These are phyloP conservation scores for Venturia effusa DNA, from an alignment of 2,329 filamentous ascomycete genomes.

Conservation along the genomic window DNA sequence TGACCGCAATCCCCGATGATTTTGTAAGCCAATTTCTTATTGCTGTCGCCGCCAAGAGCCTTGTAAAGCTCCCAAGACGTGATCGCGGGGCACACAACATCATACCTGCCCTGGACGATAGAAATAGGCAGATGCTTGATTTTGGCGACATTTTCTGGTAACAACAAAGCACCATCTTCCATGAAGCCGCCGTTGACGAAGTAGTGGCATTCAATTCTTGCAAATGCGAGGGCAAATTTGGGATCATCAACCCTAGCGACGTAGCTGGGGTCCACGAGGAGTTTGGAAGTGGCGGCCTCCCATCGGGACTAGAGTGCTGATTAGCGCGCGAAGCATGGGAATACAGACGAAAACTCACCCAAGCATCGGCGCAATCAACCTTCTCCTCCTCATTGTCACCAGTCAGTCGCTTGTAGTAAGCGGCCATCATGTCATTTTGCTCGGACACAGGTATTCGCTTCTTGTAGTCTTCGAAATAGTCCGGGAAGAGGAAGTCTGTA, in stretches of 20 bases:
- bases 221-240: slow-evolving; percentile 25
- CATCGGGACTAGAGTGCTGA: background rate
- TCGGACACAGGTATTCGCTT: background rate
- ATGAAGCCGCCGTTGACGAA: slow-evolving; percentile 32
- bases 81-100: slow-evolving; percentile 33
- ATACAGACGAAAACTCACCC: slow-evolving; percentile 26
- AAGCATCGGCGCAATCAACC: slow-evolving; percentile 24
- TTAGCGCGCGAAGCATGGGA: background rate
- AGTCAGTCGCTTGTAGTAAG: slow-evolving; percentile 32
- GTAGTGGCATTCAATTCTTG: slow-evolving; percentile 34
- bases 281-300: slow-evolving; percentile 17
- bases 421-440: slow-evolving; percentile 24
- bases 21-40: background rate
- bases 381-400: slow-evolving; percentile 21
- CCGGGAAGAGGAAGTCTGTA: background rate
- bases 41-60: slow-evolving; percentile 17
- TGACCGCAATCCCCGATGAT: background rate
- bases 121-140: slow-evolving; percentile 27
- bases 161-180: slow-evolving; percentile 30
- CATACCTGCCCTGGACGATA: slow-evolving; percentile 37
- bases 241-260: slow-evolving; percentile 22
- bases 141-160: slow-evolving; percentile 22
- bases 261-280: slow-evolving; percentile 16
- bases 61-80: slow-evolving; percentile 34
- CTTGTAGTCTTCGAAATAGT: background rate